Base-by-base conservation (phyloP, 257 asterid species). In the Solanum pimpinellifolium region DNA sequence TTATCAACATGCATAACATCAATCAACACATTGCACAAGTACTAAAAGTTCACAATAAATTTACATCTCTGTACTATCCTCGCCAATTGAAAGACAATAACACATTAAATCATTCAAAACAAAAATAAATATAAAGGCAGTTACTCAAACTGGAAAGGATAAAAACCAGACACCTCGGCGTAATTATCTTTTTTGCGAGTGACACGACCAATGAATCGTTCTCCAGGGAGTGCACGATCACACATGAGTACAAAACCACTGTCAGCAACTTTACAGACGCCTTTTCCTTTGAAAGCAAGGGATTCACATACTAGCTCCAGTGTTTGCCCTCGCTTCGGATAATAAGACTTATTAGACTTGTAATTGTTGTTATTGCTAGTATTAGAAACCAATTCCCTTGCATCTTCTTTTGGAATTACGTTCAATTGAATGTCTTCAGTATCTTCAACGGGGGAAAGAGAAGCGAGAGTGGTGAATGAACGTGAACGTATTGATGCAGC, bases 201-300 rank as follows among this genome's bases (percentile, higher is more conserved):
- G 27, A 95, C 97, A 44, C 96, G 97, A 4, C 98, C 99, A 29
- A 97, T 84, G 91, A 95, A 97, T 82, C 92, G 92, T 77, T 97
- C 99, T 6, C 99, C 99, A 18, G 99, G 98, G 59, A 97, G 94
- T 11, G 96, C 98, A 56, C 98, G 95, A 86, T 95, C 98, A 87
- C 98, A 95, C 98, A 97, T 92, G 87, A 97, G 91, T 56, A 97
- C 87, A 88, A 90, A 97, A 20, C 98, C 98, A 27, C 97, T 91
- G 44, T 92, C 96, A 9, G 94, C 90, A 41, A 97, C 99, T 90
- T 93, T 97, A 86, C 99, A 97, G 82, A 95, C 60, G 7, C 99
- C 99, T 87, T 95, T 95, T 59, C 98, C 99, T 92, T 97, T 97
- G 88, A 90, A 97, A 68, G 98, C 99, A 83, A 96, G 91, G 88